Evolutionary conservation across 208 protist genomes (phyloP), one percentile per base, ranked within the genome.

Genomic region (Leishmania amazonensis): DNA sequence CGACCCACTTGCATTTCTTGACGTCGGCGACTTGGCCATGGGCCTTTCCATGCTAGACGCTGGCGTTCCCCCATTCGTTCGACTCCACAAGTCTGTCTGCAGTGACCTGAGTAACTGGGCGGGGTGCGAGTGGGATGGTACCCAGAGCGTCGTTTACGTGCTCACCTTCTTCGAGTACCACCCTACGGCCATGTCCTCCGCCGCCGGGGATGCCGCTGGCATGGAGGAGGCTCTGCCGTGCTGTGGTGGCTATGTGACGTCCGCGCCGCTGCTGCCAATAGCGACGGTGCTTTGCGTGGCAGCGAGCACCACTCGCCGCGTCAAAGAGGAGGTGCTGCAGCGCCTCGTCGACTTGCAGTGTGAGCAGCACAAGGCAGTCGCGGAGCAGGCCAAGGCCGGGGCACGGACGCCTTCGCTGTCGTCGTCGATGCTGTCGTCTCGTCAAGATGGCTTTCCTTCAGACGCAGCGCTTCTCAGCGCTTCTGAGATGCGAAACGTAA

Each of bases 31-130:
- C 78, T 72, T 96, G 75, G 81, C 90, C 45, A 93, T 96, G 87
- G 94, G 91, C 0, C 80, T 97, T 4, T 92, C 90, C 35, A 96
- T 96, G 90, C 84, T 96, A 38, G 93, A 96, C 79, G 94, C 91
- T 15, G 93, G 94, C 54, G 93, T 97, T 68, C 94, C 94, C 2
- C 88, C 93, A 2, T 87, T 93, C 64, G 93, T 97, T 40, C 90
- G 89, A 8, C 88, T 97, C 76, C 93, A 97, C 83, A 70, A 62
- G 5, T 80, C 88, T 7, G 62, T 73, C 67, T 97, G 94, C 76
- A 15, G 60, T 2, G 75, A 76, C 9, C 77, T 72, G 28, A 45
- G n/a, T 15, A 42, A 1, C 45, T 90, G 89, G 89, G 91, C 93
- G 82, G 87, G 85, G 17, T 83, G 90, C 71, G 93, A 95, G 76